phyloP scores from a whole-genome alignment of 225 moss, liverwort and hornwort genomes.

The Ulota crispa region DNA sequence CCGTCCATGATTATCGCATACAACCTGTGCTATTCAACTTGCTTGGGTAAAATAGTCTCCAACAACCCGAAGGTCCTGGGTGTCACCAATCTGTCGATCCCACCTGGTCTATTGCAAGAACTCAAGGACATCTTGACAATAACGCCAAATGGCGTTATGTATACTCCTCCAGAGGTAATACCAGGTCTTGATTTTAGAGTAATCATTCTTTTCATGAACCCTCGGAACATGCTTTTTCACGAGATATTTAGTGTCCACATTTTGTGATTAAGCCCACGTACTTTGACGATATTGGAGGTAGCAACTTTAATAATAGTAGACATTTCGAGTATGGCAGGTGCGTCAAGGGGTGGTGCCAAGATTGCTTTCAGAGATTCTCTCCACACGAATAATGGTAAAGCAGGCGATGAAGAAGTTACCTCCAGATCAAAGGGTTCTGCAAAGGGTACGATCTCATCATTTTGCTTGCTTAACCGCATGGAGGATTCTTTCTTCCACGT shows the following conservation, averaged over 20 bases:
- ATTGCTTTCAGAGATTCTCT: constrained; percentile 85
- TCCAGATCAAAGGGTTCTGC: constrained; percentile 77
- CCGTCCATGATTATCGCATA: constrained; percentile 99
- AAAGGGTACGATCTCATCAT: constrained; percentile 55
- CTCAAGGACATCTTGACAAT: constrained; percentile 87
- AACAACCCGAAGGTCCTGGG: constrained; percentile 89
- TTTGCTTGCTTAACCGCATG: background rate
- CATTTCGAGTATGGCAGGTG: constrained; percentile 52
- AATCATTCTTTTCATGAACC: background rate
- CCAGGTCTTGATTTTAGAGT: background rate
- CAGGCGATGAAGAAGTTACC: constrained; percentile 94
- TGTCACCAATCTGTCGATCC: constrained; percentile 66
- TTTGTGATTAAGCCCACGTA: background rate
- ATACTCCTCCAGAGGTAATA: constrained; percentile 71
- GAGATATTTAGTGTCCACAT: background rate
- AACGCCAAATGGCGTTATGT: constrained; percentile 94
- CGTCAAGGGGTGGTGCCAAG: constrained; percentile 92
- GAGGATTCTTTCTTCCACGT: background rate
- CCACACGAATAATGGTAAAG: constrained; percentile 98
- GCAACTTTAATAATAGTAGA: background rate
- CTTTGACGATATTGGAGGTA: background rate
- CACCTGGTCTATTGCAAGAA: constrained; percentile 60
- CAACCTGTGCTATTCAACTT: constrained; percentile 96
- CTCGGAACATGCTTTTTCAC: background rate
- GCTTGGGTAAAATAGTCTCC: constrained; percentile 81